Conservation (phyloP, 164 flowering plant species). For the Tinospora cordifolia region DNA sequence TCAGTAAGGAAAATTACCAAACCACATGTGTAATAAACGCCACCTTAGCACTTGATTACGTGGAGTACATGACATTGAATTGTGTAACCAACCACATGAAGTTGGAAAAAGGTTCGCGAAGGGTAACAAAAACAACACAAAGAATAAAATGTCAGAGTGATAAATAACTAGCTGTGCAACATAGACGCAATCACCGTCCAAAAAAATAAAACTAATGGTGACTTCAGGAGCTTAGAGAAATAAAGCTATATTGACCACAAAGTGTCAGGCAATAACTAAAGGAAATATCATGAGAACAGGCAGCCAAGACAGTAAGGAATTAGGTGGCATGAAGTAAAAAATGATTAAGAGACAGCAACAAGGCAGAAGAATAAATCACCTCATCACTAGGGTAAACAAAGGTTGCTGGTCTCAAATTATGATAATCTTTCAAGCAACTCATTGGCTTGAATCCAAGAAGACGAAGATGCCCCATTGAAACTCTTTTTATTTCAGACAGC, state of each 20-base stretch:
- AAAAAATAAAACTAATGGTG: too few species aligned
- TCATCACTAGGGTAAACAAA: constrained; percentile 87
- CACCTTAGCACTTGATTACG: too few species aligned
- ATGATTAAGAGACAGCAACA: neutral
- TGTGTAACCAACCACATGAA: too few species aligned
- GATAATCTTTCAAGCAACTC: constrained; percentile 78
- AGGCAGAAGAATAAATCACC: constrained; percentile 28
- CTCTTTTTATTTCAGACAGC: constrained; percentile 63
- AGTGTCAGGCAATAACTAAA: neutral
- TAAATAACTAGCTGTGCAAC: too few species aligned
- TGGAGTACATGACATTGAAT: too few species aligned
- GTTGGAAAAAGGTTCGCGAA: too few species aligned
- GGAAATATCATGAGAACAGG: neutral
- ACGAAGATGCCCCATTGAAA: constrained; percentile 63
- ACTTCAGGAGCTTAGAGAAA: too few species aligned
- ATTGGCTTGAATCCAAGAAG: constrained; percentile 93
- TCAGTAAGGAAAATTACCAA: too few species aligned
- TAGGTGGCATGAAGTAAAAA: neutral
- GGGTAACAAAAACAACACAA: neutral
- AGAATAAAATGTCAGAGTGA: neutral
- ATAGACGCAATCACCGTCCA: too few species aligned
- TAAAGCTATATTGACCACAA: neutral
- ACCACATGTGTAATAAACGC: too few species aligned
- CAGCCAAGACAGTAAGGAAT: neutral
- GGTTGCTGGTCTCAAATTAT: constrained; percentile 88